These are phyloP conservation scores for Solanum megistacrolobum DNA, from an alignment of 257 asterid genomes.

Conservation along the genomic window DNA sequence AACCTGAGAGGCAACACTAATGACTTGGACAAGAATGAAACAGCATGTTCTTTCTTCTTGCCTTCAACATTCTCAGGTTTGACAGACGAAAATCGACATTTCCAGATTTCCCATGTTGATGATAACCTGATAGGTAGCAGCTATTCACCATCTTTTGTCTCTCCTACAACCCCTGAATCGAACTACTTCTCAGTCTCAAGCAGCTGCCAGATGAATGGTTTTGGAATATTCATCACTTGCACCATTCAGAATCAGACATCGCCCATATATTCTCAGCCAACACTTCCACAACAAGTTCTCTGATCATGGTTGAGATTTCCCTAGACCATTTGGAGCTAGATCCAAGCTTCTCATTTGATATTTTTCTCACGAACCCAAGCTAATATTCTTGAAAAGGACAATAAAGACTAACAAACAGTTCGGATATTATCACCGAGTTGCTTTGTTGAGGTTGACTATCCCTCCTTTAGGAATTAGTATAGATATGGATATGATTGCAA, in stretches of 20 bases:
- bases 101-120: slow-evolving; percentile 31
- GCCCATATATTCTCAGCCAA: slow-evolving; percentile 41
- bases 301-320: slow-evolving; percentile 43
- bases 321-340: slow-evolving; percentile 28
- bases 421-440: background rate
- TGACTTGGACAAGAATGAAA: slow-evolving; percentile 24
- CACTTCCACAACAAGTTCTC: slow-evolving; percentile 56
- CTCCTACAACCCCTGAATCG: slow-evolving; percentile 27
- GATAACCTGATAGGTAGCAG: slow-evolving; percentile 22
- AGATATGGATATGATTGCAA: background rate
- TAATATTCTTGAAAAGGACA: slow-evolving; percentile 4
- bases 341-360: slow-evolving; percentile 38
- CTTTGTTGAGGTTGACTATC: background rate
- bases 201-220: slow-evolving; percentile 11
- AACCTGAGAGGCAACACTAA: slow-evolving; percentile 51
- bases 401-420: background rate
- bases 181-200: slow-evolving; percentile 21
- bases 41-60: slow-evolving; percentile 37
- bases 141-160: slow-evolving; percentile 34
- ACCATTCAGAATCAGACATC: slow-evolving; percentile 24
- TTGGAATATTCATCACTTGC: slow-evolving; percentile 9
- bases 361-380: slow-evolving; percentile 21
- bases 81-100: slow-evolving; percentile 17
- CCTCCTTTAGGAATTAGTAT: background rate
- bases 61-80: slow-evolving; percentile 34